A percentile compares a stretch with the other conserved stretches of the same genome.
Evolutionary conservation across 2,329 filamentous ascomycete genomes (phyloP).

Genomic region (Davidsoniella neocaledoniae): DNA sequence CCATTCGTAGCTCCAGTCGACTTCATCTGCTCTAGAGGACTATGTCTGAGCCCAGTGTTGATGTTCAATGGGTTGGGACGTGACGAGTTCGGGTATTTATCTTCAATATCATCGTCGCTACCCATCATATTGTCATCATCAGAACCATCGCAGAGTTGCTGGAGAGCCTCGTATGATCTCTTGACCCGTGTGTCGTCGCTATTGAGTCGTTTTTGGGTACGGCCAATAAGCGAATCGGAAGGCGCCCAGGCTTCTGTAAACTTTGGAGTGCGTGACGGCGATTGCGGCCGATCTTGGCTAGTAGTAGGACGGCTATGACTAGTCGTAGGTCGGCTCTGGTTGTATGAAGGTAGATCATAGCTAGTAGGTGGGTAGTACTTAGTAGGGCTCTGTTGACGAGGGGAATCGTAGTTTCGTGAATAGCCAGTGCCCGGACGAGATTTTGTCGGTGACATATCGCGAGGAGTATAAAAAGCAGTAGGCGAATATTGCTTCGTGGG

Average conservation of each 20-base stretch:
- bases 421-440: slow-evolving; percentile 16
- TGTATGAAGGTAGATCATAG: slow-evolving; percentile 6
- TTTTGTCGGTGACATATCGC: slow-evolving; percentile 6
- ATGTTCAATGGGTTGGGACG: slow-evolving; percentile 28
- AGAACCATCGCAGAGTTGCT: slow-evolving; percentile 28
- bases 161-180: slow-evolving; percentile 30
- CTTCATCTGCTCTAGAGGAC: neutral
- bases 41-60: no score
- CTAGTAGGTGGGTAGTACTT: slow-evolving; percentile 2
- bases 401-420: neutral
- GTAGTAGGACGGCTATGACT: neutral
- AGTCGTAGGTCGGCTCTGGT: slow-evolving; percentile 7
- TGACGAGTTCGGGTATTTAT: slow-evolving; percentile 34
- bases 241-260: slow-evolving; percentile 40
- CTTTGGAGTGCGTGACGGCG: slow-evolving; percentile 24
- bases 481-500: slow-evolving; percentile 4
- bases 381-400: slow-evolving; percentile 10
- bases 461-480: slow-evolving; percentile 4
- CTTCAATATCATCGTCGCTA: slow-evolving; percentile 22
- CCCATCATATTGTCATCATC: slow-evolving; percentile 21
- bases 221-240: slow-evolving; percentile 35
- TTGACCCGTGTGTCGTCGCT: slow-evolving; percentile 21
- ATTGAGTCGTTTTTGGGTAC: slow-evolving; percentile 34
- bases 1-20: neutral
- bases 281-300: neutral